A percentile compares a stretch with the other conserved stretches of the same genome.
Evolutionary conservation across 1,139 yeast genomes (phyloP).

Genomic region (Sugiyamaella grinbergsii): DNA sequence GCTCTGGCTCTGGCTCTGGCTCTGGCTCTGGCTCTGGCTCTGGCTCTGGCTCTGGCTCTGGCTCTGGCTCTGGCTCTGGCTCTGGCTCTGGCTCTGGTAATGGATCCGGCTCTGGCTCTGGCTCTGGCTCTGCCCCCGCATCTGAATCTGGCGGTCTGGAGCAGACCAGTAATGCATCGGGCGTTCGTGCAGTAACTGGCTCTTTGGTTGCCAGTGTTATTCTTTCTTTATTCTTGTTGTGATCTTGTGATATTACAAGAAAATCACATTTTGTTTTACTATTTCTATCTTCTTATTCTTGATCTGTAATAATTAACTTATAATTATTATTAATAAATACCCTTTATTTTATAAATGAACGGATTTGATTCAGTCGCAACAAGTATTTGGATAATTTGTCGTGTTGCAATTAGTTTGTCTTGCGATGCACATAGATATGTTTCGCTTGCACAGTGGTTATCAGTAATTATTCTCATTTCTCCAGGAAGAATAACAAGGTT

Average conservation of each 20-base stretch:
- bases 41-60: neutral
- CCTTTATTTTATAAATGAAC: too few species aligned
- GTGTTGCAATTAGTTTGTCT: too few species aligned
- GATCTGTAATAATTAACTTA: too few species aligned
- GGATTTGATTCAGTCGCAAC: too few species aligned
- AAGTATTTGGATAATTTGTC: too few species aligned
- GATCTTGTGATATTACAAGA: slow-evolving; percentile 4
- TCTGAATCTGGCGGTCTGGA: slow-evolving; percentile 3
- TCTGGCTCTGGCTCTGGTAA: neutral
- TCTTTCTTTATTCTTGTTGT: slow-evolving; percentile 9
- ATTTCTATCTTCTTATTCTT: neutral
- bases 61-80: neutral
- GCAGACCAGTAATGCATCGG: slow-evolving; percentile 11
- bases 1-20: slow-evolving; percentile 1
- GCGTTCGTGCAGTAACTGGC: slow-evolving; percentile 2
- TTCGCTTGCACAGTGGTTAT: too few species aligned
- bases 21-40: neutral
- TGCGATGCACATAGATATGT: too few species aligned
- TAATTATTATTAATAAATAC: too few species aligned
- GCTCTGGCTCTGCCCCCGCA: neutral
- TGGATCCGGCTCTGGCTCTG: slow-evolving; percentile 8
- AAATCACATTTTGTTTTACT: neutral
- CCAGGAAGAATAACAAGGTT: too few species aligned
- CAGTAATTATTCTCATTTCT: too few species aligned
- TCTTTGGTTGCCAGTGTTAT: slow-evolving; percentile 14